Evolutionary conservation across 2,329 filamentous ascomycete species (phyloP).

Genomic region (Alternaria gaisen): DNA sequence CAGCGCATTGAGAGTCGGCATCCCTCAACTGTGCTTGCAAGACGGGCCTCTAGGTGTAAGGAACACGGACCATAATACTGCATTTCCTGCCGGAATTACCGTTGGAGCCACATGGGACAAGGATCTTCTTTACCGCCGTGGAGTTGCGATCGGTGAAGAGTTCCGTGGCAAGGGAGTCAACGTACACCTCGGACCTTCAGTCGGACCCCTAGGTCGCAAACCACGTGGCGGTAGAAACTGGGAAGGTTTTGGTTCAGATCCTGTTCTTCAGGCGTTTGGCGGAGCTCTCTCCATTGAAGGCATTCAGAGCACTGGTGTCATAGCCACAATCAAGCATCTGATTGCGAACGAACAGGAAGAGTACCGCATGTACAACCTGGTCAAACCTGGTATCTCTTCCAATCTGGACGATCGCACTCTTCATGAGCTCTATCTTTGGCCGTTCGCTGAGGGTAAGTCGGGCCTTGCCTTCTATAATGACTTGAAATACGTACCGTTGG

Average conservation of each 20-base stretch:
- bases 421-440: conserved; percentile 86
- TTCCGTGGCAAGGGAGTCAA: conserved; percentile 78
- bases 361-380: conserved; percentile 56
- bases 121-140: conserved; percentile 72
- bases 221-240: conserved; percentile 72
- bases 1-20: conserved; percentile 73
- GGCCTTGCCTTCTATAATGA: neutral
- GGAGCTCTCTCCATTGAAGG: conserved; percentile 80
- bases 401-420: conserved; percentile 81
- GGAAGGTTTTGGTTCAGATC: conserved; percentile 78
- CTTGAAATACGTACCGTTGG: neutral
- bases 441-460: conserved; percentile 72
- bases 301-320: conserved; percentile 75
- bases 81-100: conserved; percentile 82
- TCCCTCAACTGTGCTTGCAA: conserved; percentile 70
- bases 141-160: conserved; percentile 73
- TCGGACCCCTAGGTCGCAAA: conserved; percentile 74
- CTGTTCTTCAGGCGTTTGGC: conserved; percentile 75
- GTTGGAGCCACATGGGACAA: conserved; percentile 79
- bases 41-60: conserved; percentile 77
- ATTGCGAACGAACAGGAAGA: conserved; percentile 76
- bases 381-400: conserved; percentile 49
- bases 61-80: conserved; percentile 77
- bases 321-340: conserved; percentile 75
- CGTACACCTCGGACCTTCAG: conserved; percentile 73